Percentiles rank a stretch among this genome's conserved stretches.
These are phyloP conservation scores for Diaporthe sp. DNA, from an alignment of 2,329 filamentous ascomycete genomes.

Conservation along the genomic window DNA sequence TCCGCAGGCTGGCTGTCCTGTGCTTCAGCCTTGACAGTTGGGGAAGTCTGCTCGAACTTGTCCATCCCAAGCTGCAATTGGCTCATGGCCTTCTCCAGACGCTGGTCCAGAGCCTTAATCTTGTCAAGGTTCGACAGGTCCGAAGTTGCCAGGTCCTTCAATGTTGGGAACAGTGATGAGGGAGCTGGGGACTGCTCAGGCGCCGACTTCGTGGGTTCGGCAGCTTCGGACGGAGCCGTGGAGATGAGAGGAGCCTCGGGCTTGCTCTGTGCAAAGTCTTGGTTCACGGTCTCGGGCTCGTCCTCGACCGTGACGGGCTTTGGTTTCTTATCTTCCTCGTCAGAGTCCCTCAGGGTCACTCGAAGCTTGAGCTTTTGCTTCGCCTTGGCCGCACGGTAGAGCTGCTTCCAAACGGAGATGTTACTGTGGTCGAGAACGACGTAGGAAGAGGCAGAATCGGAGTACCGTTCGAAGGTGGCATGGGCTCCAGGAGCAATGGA, in stretches of 20 bases:
- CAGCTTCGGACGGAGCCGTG: conserved; percentile 23
- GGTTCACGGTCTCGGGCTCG: conserved; percentile 45
- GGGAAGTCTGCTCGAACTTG: conserved; percentile 25
- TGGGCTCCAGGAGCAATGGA: conserved; percentile 70
- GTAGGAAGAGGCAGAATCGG: conserved; percentile 87
- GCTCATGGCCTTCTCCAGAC: conserved; percentile 28
- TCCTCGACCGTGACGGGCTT: conserved; percentile 63
- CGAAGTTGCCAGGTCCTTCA: neutral
- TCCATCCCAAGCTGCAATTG: conserved; percentile 27
- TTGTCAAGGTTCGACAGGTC: conserved; percentile 21
- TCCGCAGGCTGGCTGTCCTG: neutral
- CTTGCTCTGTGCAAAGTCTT: conserved; percentile 34
- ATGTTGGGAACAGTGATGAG: neutral
- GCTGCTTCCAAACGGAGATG: conserved; percentile 90
- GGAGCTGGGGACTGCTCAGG: neutral
- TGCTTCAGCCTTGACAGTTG: neutral
- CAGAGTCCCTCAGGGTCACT: conserved; percentile 61
- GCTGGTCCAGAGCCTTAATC: conserved; percentile 7
- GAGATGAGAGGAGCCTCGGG: conserved; percentile 37
- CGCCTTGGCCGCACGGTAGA: conserved; percentile 95
- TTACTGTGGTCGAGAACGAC: conserved; percentile 83
- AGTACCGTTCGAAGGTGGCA: conserved; percentile 89
- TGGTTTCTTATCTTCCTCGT: conserved; percentile 47
- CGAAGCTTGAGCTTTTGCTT: conserved; percentile 97
- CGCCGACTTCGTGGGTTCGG: neutral